Evolutionary conservation across 108 stramenopile genomes (phyloP), one percentile per base, ranked within the genome.

Genomic region (Craspedostauros australis): DNA sequence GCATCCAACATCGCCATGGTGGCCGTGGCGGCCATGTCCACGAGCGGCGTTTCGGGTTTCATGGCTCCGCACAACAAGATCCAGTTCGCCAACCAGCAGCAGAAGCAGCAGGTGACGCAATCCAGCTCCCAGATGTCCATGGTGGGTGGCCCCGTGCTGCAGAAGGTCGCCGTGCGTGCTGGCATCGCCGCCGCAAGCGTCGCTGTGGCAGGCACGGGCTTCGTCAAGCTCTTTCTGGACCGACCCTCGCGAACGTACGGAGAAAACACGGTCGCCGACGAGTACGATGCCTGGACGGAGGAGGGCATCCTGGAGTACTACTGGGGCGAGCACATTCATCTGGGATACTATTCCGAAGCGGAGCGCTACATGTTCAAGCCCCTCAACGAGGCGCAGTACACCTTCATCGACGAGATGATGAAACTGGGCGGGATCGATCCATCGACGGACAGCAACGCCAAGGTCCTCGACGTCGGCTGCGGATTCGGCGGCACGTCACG

Each of bases 261-360:
- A 28, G 73, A 76, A 29, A 77, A 72, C 40, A 76, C 87, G 5
- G 91, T 92, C 19, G 88, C 76, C 2, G 44, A 72, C 6, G 94
- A 95, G 60, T 95, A 95, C 67, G 94, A 95, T 56, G 91, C 83
- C 34, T 96, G 95, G 92, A 83, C 92, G 5, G 63, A 70, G 66
- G 94, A 96, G 40, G 94, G 94, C n/a, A 96, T 96, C 55, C 70
- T 98, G 36, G 96, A 98, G 69, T 88, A 95, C 57, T 95, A 95
- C 66, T 98, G 97, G 97, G 95, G 97, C 12, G 96, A 97, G 73
- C 96, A 97, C 72, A 97, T 97, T 62, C 96, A 97, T 75, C 70
- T 97, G 16, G 96, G 96, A 3, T 96, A 96, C 69, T 97, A 97
- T 62, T 44, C 50, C 5, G 41, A 50, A 16, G 77, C 66, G 41